Percentiles rank a stretch among this genome's conserved stretches.
phyloP scores from a whole-genome alignment of 2,329 filamentous ascomycete species.

The Teratosphaeria nubilosa region DNA sequence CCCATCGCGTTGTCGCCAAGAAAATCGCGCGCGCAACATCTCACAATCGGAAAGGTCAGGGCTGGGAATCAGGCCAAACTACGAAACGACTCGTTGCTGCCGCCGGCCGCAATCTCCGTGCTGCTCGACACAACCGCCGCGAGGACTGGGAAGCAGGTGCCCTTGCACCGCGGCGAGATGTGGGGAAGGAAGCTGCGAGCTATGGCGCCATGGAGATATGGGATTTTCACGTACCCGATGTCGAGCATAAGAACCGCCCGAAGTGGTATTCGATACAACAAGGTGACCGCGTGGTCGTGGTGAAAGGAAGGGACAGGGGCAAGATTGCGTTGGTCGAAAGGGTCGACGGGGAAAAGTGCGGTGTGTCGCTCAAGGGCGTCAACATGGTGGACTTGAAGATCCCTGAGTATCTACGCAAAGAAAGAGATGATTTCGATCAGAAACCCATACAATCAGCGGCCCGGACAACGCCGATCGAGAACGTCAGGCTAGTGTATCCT shows the following conservation, averaged over 20 bases:
- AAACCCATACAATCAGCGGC: conserved; percentile 5
- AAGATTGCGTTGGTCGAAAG: conserved; percentile 64
- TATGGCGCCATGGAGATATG: conserved; percentile 43
- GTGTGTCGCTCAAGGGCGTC: conserved; percentile 28
- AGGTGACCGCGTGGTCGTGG: conserved; percentile 73
- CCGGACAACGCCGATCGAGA: conserved; percentile 46
- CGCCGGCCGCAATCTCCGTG: conserved; percentile 26
- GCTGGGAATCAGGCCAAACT: conserved; percentile 22
- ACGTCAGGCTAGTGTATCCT: conserved; percentile 73
- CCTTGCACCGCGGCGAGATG: conserved; percentile 65
- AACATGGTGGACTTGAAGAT: conserved; percentile 35
- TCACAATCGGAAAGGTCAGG: conserved; percentile 8
- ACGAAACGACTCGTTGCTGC: conserved; percentile 2
- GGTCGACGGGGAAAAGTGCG: conserved; percentile 34
- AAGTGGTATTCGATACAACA: conserved; percentile 28
- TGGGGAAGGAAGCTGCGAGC: conserved; percentile 46
- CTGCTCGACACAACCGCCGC: conserved; percentile 47
- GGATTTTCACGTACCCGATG: conserved; percentile 18
- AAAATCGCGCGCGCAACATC: conserved; percentile 5
- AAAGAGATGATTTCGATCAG: conserved; percentile 28
- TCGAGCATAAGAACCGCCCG: conserved; percentile 12
- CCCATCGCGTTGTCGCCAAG: conserved; percentile 52
- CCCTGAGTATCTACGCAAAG: conserved; percentile 31
- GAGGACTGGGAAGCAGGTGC: conserved; percentile 74
- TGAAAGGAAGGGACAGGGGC: conserved; percentile 69